Evolutionary conservation across 192 early-diverging fungal genomes (phyloP).

Genomic region (Borealophlyctis nickersoniae): DNA sequence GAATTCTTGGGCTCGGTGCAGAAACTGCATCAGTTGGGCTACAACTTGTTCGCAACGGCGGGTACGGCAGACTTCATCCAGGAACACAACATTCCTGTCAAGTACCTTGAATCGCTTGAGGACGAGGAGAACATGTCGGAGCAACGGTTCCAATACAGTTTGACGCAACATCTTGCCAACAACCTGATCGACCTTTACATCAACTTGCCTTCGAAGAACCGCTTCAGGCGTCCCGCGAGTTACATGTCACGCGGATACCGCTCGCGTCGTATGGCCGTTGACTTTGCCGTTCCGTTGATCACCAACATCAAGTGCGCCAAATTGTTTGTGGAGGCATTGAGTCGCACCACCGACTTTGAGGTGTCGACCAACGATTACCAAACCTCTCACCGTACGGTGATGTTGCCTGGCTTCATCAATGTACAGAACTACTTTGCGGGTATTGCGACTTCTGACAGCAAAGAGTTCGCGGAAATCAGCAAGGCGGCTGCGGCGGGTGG

Average conservation of each 20-base stretch:
- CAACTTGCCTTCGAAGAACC: slow-evolving; percentile 97
- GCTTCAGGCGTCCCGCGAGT: slow-evolving; percentile 90
- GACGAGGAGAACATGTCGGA: slow-evolving; percentile 42
- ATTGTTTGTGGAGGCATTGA: slow-evolving; percentile 93
- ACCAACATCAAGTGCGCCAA: slow-evolving; percentile 99
- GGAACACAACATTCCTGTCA: slow-evolving; percentile 89
- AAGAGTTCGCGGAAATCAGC: slow-evolving; percentile 62
- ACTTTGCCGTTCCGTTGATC: slow-evolving; percentile 93
- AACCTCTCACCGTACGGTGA: slow-evolving; percentile 77
- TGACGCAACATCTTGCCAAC: slow-evolving; percentile 93
- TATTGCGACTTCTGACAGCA: slow-evolving; percentile 38
- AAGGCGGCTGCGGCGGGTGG: slow-evolving; percentile 79
- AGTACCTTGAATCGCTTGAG: slow-evolving; percentile 83
- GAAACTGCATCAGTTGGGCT: slow-evolving; percentile 80
- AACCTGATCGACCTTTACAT: slow-evolving; percentile 98
- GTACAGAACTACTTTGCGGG: slow-evolving; percentile 65
- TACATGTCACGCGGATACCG: slow-evolving; percentile 95
- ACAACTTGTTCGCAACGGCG: slow-evolving; percentile 89
- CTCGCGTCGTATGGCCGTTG: slow-evolving; percentile 95
- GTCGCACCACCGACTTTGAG: slow-evolving; percentile 68
- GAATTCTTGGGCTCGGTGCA: slow-evolving; percentile 91
- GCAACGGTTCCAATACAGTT: slow-evolving; percentile 81
- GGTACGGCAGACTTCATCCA: slow-evolving; percentile 96
- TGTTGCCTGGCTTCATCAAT: slow-evolving; percentile 86
- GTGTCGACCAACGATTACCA: slow-evolving; percentile 87